Evolutionary conservation across 1,284 basidiomycete genomes (phyloP), one percentile per base, ranked within the genome.

Genomic region (Ustanciosporium gigantosporum): DNA sequence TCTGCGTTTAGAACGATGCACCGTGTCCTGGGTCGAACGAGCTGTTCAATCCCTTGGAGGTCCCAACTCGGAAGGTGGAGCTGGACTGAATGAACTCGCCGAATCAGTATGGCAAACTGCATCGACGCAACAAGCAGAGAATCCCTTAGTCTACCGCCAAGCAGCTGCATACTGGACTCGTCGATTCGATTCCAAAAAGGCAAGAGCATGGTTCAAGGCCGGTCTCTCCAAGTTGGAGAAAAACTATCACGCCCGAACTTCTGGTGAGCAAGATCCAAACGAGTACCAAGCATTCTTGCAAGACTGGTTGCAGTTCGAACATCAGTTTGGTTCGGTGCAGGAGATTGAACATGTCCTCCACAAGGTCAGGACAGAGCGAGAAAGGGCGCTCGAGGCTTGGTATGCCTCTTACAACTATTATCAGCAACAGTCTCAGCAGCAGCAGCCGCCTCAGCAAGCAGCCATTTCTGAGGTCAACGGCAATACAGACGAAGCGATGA

Each of bases 301-400:
- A 50, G 87, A 88, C 0, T 95, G 90, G 87, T 74, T 87, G 4
- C 80, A 83, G 14, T 95, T 97, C 66, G 94, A 97, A 76, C 86
- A 90, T 58, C 80, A 88, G 3, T 82, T 90, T 66, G 94, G 94
- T 1, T 82, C 84, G 7, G 79, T 90, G 6, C 81, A 84, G 31
- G 85, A 87, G 5, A 78, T 95, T 15, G 84, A 90, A 31, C 81
- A 82, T 7, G 87, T 88, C 9, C 77, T 71, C 15, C 42, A 36
- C 7, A 75, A 71, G 39, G 46, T 59, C 23, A 72, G 69, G 35
- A 44, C 52, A 22, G 74, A 79, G 57, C 59, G 87, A 36, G 84
- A 85, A 44, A 84, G 84, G 46, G 82, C 94, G 7, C 56, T 70
- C 50, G 56, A 70, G 21, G 49, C 50, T n/a, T 71, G 73, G 66